Percentiles rank a stretch among this genome's conserved stretches.
These are phyloP conservation scores for Cladosporium austrohemisphaericum DNA, from an alignment of 2,329 filamentous ascomycete genomes.

Conservation along the genomic window DNA sequence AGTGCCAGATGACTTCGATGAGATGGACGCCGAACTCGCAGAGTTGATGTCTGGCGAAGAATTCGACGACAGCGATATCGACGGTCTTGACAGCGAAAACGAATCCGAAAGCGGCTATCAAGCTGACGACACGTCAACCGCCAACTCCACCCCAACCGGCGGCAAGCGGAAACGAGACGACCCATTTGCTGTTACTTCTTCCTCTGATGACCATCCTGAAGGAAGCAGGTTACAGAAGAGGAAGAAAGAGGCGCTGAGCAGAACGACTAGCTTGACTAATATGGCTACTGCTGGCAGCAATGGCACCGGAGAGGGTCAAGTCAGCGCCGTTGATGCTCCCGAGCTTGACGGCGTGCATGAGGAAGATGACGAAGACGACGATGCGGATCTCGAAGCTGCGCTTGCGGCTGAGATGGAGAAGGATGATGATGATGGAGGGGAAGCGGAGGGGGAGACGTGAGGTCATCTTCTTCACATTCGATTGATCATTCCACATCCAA, in stretches of 20 bases:
- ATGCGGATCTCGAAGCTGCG: conserved; percentile 56
- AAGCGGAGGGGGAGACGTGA: conserved; percentile 8
- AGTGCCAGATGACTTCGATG: conserved; percentile 40
- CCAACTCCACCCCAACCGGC: conserved; percentile 22
- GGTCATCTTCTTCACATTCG: too few relatives aligned
- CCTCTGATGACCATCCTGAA: conserved; percentile 40
- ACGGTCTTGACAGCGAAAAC: conserved; percentile 43
- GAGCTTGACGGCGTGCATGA: conserved; percentile 28
- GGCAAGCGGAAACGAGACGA: conserved; percentile 30
- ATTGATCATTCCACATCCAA: too few relatives aligned
- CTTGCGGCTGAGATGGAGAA: conserved; percentile 43
- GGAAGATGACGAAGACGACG: conserved; percentile 30
- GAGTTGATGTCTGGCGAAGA: conserved; percentile 67
- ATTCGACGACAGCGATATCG: conserved; percentile 37
- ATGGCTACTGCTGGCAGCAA: conserved; percentile 31
- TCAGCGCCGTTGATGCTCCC: conserved; percentile 44
- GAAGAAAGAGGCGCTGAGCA: conserved; percentile 46
- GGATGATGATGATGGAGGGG: conserved; percentile 34
- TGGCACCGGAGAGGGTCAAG: conserved; percentile 33
- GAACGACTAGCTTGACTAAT: conserved; percentile 46
- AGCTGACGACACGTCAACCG: neutral
- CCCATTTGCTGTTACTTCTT: conserved; percentile 30
- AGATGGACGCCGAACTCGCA: conserved; percentile 65
- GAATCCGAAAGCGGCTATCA: conserved; percentile 1
- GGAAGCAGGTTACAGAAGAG: conserved; percentile 44